Evolutionary conservation across 192 early-diverging fungal species (phyloP).

Genomic region (Spinellus fusiger): DNA sequence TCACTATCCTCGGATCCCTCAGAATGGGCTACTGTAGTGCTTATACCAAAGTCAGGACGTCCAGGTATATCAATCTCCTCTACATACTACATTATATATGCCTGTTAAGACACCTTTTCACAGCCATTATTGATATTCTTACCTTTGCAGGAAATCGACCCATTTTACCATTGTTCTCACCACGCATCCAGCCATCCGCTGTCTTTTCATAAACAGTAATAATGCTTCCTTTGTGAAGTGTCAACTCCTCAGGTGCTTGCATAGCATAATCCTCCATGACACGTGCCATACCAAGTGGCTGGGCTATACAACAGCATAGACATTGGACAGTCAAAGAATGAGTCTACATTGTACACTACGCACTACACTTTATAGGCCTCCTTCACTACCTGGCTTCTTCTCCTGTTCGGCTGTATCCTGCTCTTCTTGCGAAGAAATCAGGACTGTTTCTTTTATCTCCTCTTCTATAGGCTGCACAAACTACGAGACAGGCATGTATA

Average conservation of each 20-base stretch:
- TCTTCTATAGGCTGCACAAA: constrained; percentile 12
- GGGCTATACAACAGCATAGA: neutral
- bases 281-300: constrained; percentile 41
- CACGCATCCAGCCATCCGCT: constrained; percentile 61
- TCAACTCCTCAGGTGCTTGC: constrained; percentile 56
- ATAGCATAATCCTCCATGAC: constrained; percentile 71
- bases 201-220: constrained; percentile 62
- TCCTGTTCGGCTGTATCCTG: neutral
- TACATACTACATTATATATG: constrained; percentile 9
- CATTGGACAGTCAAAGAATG: neutral
- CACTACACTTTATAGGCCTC: neutral
- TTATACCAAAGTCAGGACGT: constrained; percentile 12
- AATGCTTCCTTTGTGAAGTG: constrained; percentile 57
- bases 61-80: constrained; percentile 32
- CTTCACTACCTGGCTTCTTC: neutral
- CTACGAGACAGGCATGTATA: neutral
- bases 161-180: constrained; percentile 60
- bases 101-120: neutral
- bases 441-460: neutral
- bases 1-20: neutral
- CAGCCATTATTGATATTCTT: neutral
- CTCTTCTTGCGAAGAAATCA: neutral
- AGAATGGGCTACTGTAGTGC: neutral
- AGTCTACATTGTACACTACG: neutral
- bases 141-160: constrained; percentile 65